These are phyloP conservation scores for Tillandsia fasciculata DNA, from an alignment of 176 grass and related monocot genomes.

Conservation along the genomic window DNA sequence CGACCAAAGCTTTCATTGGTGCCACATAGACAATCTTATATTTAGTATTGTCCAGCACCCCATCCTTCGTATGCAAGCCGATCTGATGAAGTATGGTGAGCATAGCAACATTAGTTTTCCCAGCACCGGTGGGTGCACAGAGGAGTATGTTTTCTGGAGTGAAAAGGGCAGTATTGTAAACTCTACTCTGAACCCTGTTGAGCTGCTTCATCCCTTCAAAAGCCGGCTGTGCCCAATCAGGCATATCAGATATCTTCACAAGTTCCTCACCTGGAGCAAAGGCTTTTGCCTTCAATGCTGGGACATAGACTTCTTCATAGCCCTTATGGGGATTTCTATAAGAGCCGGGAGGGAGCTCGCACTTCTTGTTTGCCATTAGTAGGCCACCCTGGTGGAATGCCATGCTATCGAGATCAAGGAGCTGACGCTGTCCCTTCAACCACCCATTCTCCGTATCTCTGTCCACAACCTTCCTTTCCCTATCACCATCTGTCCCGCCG, in stretches of 20 bases:
- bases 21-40: constrained; percentile 99
- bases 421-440: constrained; percentile 70
- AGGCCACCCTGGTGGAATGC: constrained; percentile 84
- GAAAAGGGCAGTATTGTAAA: constrained; percentile 81
- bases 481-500: constrained; percentile 26
- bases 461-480: constrained; percentile 45
- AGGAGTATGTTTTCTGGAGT: constrained; percentile 73
- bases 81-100: constrained; percentile 90
- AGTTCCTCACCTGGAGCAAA: constrained; percentile 63
- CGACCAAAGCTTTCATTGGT: constrained; percentile 95
- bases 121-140: constrained; percentile 92
- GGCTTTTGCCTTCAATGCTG: constrained; percentile 50
- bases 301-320: constrained; percentile 83
- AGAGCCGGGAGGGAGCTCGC: constrained; percentile 61
- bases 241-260: constrained; percentile 83
- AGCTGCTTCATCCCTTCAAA: constrained; percentile 80
- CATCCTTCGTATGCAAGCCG: constrained; percentile 74
- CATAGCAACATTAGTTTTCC: constrained; percentile 94
- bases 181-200: constrained; percentile 90
- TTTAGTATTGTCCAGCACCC: constrained; percentile 54
- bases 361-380: constrained; percentile 86
- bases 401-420: constrained; percentile 88
- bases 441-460: constrained; percentile 69
- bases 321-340: constrained; percentile 74
- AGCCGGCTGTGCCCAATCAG: constrained; percentile 53